Percentiles rank a stretch among this genome's conserved stretches.
Evolutionary conservation across 2,329 filamentous ascomycete species (phyloP).

Genomic region (Leptographium flavum): DNA sequence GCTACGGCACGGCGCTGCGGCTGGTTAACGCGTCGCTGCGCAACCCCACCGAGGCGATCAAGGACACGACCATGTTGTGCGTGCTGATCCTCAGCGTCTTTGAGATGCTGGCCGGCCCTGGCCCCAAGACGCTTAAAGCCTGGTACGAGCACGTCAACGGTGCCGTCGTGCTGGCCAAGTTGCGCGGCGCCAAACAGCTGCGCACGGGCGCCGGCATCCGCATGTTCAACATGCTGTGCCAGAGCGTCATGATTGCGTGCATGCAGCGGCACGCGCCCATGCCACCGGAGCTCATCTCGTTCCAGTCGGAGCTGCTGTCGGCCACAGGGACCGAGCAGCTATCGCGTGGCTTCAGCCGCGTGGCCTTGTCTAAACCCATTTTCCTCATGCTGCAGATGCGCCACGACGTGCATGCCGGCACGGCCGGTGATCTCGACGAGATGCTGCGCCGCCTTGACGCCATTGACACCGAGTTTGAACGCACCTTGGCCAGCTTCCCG

Average conservation of each 20-base stretch:
- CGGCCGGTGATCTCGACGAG: conserved; percentile 22
- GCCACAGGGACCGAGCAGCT: conserved; percentile 21
- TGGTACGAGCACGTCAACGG: conserved; percentile 41
- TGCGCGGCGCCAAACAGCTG: conserved; percentile 34
- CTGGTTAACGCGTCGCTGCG: conserved; percentile 35
- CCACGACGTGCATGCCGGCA: conserved; percentile 27
- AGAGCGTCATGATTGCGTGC: conserved; percentile 36
- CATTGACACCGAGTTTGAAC: conserved; percentile 29
- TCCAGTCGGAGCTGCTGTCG: conserved; percentile 26
- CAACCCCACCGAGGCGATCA: conserved; percentile 26
- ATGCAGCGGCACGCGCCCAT: conserved; percentile 33
- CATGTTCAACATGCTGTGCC: conserved; percentile 40
- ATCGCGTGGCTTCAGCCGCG: conserved; percentile 17
- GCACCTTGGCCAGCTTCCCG: conserved; percentile 23
- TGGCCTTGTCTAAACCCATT: conserved; percentile 28
- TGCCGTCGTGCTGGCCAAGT: conserved; percentile 32
- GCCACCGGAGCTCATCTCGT: conserved; percentile 30
- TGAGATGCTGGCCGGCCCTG: conserved; percentile 35
- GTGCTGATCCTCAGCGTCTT: conserved; percentile 40
- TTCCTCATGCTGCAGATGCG: conserved; percentile 31
- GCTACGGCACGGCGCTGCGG: conserved; percentile 36
- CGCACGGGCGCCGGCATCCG: conserved; percentile 27
- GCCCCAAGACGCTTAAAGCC: conserved; percentile 29
- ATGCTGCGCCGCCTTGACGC: conserved; percentile 24
- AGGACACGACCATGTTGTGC: conserved; percentile 36